These are phyloP conservation scores for Pseudoneurospora amorphoporcata DNA, from an alignment of 495 filamentous ascomycete genomes.

Conservation along the genomic window DNA sequence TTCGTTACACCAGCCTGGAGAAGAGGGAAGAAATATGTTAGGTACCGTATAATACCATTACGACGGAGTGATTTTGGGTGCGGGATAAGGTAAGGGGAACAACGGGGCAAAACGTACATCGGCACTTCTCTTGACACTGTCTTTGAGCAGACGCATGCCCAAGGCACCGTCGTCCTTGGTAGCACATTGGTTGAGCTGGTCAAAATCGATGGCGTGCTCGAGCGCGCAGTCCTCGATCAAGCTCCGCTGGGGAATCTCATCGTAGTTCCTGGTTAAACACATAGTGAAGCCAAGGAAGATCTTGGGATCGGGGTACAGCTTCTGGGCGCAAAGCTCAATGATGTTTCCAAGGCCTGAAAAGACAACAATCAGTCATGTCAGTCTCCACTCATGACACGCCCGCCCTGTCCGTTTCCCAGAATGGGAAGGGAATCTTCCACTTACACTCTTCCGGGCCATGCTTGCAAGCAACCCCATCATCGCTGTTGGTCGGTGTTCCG, in stretches of 20 bases:
- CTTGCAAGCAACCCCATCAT: conserved; percentile 67
- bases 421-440: neutral
- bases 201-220: conserved; percentile 81
- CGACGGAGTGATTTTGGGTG: neutral
- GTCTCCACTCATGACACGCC: neutral
- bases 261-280: conserved; percentile 67
- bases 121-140: conserved; percentile 62
- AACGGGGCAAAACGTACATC: conserved; percentile 22
- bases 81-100: neutral
- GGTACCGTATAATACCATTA: neutral
- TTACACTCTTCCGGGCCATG: conserved; percentile 76
- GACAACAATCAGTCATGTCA: neutral
- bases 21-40: neutral
- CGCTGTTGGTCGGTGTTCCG: conserved; percentile 47
- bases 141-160: conserved; percentile 56
- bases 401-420: neutral
- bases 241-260: conserved; percentile 58
- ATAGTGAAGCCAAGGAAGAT: conserved; percentile 83
- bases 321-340: conserved; percentile 79
- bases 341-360: conserved; percentile 69
- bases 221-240: conserved; percentile 78
- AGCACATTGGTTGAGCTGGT: conserved; percentile 67
- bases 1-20: conserved; percentile 56
- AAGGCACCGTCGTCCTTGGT: conserved; percentile 50
- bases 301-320: conserved; percentile 72